Evolutionary conservation across 2,329 filamentous ascomycete species (phyloP).

Genomic region (Pseudogymnoascus sp.): DNA sequence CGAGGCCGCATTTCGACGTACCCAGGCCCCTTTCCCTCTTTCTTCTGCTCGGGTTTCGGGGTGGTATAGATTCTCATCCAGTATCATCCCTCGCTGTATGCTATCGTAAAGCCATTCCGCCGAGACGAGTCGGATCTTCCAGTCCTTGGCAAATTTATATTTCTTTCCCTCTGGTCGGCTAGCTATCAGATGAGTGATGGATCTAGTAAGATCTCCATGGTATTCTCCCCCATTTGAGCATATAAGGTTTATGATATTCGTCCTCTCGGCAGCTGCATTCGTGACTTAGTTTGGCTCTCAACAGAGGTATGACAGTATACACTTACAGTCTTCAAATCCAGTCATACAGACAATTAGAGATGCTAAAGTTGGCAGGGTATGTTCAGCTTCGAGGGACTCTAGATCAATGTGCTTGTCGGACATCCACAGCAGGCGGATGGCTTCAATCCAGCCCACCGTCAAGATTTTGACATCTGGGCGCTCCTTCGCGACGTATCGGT

Average conservation of each 20-base stretch:
- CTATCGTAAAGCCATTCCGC: constrained; percentile 82
- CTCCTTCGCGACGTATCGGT: constrained; percentile 87
- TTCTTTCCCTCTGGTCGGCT: constrained; percentile 77
- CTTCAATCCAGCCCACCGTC: constrained; percentile 76
- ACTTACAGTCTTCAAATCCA: constrained; percentile 63
- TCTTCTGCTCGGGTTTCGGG: constrained; percentile 62
- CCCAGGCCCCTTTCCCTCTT: constrained; percentile 74
- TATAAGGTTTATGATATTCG: constrained; percentile 57
- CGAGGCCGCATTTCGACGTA: constrained; percentile 43
- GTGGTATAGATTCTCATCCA: constrained; percentile 82
- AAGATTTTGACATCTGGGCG: constrained; percentile 81
- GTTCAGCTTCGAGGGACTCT: constrained; percentile 57
- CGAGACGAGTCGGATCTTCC: constrained; percentile 74
- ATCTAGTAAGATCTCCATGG: constrained; percentile 77
- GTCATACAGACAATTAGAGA: constrained; percentile 61
- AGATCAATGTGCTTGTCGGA: constrained; percentile 71
- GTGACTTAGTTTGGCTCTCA: constrained; percentile 27
- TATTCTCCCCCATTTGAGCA: constrained; percentile 76
- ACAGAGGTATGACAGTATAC: constrained; percentile 31
- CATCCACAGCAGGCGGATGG: constrained; percentile 74
- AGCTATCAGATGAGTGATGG: constrained; percentile 82
- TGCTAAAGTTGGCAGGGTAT: constrained; percentile 60
- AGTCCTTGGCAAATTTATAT: constrained; percentile 78
- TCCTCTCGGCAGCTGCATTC: constrained; percentile 54
- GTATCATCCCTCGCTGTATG: constrained; percentile 76